These are phyloP conservation scores for Erysimum cheiri DNA, from an alignment of 441 rosid species.

Conservation along the genomic window DNA sequence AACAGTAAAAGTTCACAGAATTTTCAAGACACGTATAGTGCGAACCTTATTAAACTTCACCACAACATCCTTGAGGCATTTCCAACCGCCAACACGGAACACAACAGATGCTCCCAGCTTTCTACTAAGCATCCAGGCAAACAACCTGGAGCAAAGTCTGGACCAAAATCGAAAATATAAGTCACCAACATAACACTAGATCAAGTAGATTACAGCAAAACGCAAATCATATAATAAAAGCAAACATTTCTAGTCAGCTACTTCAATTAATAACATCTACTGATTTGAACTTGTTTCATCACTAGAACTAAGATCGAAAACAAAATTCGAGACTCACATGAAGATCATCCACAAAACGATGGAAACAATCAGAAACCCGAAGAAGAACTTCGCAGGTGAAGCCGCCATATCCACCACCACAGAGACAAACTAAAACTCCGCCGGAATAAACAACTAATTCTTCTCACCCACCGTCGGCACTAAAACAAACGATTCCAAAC, in stretches of 20 bases:
- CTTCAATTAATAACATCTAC: neutral
- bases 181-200: conserved; percentile 8
- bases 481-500: conserved; percentile 42
- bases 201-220: conserved; percentile 4
- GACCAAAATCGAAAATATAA: conserved; percentile 33
- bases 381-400: conserved; percentile 93
- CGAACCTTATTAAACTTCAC: conserved; percentile 86
- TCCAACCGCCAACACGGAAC: conserved; percentile 95
- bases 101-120: conserved; percentile 80
- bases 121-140: conserved; percentile 87
- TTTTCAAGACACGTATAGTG: conserved; percentile 5
- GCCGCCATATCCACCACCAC: conserved; percentile 61
- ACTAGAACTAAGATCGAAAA: conserved; percentile 10
- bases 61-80: conserved; percentile 80
- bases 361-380: conserved; percentile 81
- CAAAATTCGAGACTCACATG: conserved; percentile 65
- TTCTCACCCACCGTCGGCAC: conserved; percentile 36
- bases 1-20: conserved; percentile 16
- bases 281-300: neutral
- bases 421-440: conserved; percentile 30
- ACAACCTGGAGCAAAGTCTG: conserved; percentile 87
- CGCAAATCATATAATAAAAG: neutral
- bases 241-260: conserved; percentile 9
- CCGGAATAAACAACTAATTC: conserved; percentile 22
- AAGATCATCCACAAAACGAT: conserved; percentile 86